A percentile compares a stretch with the other conserved stretches of the same genome.
These are phyloP conservation scores for Aspergillus pseudoviridinutans DNA, from an alignment of 2,329 filamentous ascomycete species.

Conservation along the genomic window DNA sequence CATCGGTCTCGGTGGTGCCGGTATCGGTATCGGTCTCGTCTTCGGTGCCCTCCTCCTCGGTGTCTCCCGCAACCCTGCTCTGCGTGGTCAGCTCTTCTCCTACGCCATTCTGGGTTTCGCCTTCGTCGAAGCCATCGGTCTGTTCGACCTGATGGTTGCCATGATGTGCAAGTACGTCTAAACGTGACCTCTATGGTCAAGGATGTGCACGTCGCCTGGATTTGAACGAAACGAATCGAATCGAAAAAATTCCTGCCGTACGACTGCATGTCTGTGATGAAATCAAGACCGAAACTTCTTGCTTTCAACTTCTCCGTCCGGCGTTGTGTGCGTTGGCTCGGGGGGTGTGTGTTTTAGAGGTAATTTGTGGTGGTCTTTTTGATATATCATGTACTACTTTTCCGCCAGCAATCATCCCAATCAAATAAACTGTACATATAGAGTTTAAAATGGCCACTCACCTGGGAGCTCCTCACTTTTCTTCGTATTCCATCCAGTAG, in stretches of 20 bases:
- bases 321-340: neutral
- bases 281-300: neutral
- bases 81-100: constrained; percentile 92
- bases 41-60: constrained; percentile 85
- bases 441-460: constrained; percentile 27
- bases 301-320: neutral
- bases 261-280: neutral
- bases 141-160: constrained; percentile 87
- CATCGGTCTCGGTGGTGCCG: constrained; percentile 87
- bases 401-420: constrained; percentile 18
- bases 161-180: constrained; percentile 85
- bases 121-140: constrained; percentile 78
- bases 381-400: constrained; percentile 29
- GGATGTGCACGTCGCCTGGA: too few relatives aligned
- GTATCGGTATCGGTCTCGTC: constrained; percentile 94
- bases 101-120: constrained; percentile 95
- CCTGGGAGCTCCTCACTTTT: neutral
- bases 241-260: too few relatives aligned
- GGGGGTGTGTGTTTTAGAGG: constrained; percentile 8
- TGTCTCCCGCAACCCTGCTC: constrained; percentile 90
- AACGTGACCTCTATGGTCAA: constrained; percentile 10
- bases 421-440: constrained; percentile 29
- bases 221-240: neutral
- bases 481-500: too few relatives aligned
- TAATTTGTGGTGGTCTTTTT: constrained; percentile 26